Base-by-base conservation (phyloP, 805 yeast genomes). In the Barnettozyma populi region DNA sequence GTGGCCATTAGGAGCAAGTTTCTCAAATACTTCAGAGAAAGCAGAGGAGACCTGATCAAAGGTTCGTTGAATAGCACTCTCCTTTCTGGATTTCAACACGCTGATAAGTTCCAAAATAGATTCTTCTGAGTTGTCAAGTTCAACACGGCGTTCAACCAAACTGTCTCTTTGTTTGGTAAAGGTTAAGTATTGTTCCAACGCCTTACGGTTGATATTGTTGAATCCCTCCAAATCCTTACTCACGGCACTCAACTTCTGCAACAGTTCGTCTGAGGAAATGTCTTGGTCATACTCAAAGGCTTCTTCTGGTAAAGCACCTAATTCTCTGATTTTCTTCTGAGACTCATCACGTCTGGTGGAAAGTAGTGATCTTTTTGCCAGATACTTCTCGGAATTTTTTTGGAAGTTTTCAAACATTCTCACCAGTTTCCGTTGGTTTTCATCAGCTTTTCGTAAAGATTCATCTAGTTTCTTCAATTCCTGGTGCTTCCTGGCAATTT, bases 231-330 rank as follows among this genome's bases (percentile, higher is more conserved):
- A 68, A 25, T 75, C 77, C 32, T 75, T 77, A 37, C 82, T 79
- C 7, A 79, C 75, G 24, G 65, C 65, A 44, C 78, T 80, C 50
- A 89, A 70, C 45, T 74, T 69, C 14, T 63, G 57, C 43, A 86
- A 64, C 29, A 90, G 64, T 7, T 74, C 71, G 35, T 78, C 80
- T 10, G 88, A 78, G 2, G 68, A 60, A 18, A 69, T 56, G 32
- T 67, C 62, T 32, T 72, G 74, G 57, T 72, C 78, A 31, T 65
- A 60, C 13, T 72, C 73, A 54, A 87, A 81, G 0, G 94, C 90
- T 46, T 86, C 90, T 57, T 90, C 97, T 0, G 97, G 92, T 16
- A 92, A 70, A 4, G 86, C 86, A n/a, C 97, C 97, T 36, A 90
- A 67, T 37, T 86, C 95, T 51, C 90, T 74, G 27, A 90, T 82